These are phyloP conservation scores for Cystobasidium pallidum DNA, from an alignment of 1,284 basidiomycete genomes.

Conservation along the genomic window DNA sequence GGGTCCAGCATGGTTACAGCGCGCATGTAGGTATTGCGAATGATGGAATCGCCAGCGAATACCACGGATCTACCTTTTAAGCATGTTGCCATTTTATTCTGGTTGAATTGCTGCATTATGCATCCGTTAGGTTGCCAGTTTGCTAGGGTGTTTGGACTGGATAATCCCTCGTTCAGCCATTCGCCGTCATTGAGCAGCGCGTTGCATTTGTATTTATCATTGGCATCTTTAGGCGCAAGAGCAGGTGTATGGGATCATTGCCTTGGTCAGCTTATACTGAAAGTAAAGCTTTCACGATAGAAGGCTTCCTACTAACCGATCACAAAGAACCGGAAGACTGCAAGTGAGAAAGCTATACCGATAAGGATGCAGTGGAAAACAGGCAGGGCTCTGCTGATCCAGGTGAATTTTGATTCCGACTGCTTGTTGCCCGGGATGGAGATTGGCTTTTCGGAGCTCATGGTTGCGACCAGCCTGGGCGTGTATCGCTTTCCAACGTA, in stretches of 20 bases:
- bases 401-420: background rate
- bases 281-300: too few species aligned
- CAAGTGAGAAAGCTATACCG: conserved; percentile 24
- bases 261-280: too few species aligned
- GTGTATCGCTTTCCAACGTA: too few species aligned
- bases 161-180: conserved; percentile 68
- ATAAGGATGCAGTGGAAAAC: conserved; percentile 30
- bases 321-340: conserved; percentile 35
- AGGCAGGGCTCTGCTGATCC: conserved; percentile 11
- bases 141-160: background rate
- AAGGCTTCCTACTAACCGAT: conserved; percentile 29
- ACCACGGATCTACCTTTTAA: conserved; percentile 59
- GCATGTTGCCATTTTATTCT: conserved; percentile 61
- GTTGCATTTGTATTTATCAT: conserved; percentile 72
- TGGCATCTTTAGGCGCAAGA: conserved; percentile 62
- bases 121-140: conserved; percentile 86
- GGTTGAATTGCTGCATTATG: conserved; percentile 69
- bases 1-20: conserved; percentile 67
- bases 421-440: background rate
- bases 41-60: conserved; percentile 84
- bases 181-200: conserved; percentile 71
- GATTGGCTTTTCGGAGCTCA: background rate
- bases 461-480: background rate
- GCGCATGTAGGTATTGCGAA: conserved; percentile 76
- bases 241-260: too few species aligned